Conservation (phyloP, 2,329 filamentous ascomycete species). For the Aspergillus flavus region DNA sequence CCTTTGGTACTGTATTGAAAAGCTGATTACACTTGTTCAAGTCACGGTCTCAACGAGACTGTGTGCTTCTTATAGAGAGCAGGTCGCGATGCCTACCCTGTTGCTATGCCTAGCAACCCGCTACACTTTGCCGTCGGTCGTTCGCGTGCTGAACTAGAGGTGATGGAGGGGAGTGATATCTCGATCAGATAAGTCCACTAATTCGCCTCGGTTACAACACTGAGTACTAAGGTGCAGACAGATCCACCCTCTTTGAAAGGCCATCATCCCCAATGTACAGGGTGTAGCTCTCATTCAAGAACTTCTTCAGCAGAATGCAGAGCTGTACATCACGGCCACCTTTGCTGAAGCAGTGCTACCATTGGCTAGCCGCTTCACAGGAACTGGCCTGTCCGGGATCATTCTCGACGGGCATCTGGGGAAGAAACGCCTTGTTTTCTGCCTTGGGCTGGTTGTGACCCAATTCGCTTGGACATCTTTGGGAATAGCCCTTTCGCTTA, state of each 20-base stretch:
- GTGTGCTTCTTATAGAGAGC: neutral
- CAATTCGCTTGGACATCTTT: neutral
- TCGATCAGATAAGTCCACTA: neutral
- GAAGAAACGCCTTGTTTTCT: neutral
- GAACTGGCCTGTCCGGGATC: too few relatives aligned
- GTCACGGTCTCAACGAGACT: neutral
- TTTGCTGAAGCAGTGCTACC: neutral
- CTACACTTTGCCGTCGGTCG: neutral
- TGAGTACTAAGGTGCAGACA: neutral
- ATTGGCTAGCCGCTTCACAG: neutral
- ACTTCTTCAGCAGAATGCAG: neutral
- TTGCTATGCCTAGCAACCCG: neutral
- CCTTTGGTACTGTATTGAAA: neutral
- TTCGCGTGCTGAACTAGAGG: neutral
- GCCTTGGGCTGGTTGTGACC: neutral
- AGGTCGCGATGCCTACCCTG: too few relatives aligned
- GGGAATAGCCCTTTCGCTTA: neutral
- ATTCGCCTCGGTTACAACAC: neutral
- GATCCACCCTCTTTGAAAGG: neutral
- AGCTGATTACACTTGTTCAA: neutral
- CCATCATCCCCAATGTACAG: neutral
- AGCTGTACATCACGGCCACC: neutral
- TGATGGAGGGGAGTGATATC: neutral
- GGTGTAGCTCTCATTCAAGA: neutral
- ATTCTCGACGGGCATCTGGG: neutral